Percentiles rank a stretch among this genome's conserved stretches.
These are phyloP conservation scores for Solanum appendiculatum DNA, from an alignment of 257 asterid genomes.

Conservation along the genomic window DNA sequence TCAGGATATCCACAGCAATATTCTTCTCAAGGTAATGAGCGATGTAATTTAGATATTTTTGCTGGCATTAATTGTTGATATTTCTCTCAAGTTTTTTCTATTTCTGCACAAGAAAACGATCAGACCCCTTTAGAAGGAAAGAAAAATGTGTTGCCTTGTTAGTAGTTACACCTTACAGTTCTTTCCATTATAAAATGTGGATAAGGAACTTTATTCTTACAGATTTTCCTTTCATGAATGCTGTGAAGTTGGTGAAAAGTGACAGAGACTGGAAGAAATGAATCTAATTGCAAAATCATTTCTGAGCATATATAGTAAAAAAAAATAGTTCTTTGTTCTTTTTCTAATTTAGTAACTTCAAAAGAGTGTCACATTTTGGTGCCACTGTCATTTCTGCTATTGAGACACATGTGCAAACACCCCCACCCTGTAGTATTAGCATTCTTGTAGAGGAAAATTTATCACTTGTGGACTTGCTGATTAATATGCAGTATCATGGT, in stretches of 20 bases:
- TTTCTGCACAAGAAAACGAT: not conserved
- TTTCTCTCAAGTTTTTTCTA: not conserved
- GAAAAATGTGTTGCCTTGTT: not conserved
- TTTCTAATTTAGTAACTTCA: not conserved
- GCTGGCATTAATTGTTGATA: not conserved
- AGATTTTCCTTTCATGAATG: not conserved
- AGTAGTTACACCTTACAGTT: not conserved
- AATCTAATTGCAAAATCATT: not conserved
- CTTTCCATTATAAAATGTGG: not conserved
- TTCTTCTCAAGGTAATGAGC: constrained; percentile 53
- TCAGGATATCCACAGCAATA: constrained; percentile 64
- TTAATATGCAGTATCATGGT: not conserved
- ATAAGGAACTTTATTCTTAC: not conserved
- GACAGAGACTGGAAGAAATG: not conserved
- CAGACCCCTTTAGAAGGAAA: not conserved
- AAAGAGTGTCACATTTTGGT: not conserved
- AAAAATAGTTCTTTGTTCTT: not conserved
- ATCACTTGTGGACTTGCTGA: not conserved
- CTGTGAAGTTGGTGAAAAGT: not conserved
- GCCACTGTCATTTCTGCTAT: not conserved
- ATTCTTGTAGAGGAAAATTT: not conserved
- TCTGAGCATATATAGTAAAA: not conserved
- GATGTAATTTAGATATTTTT: not conserved
- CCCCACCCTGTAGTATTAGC: not conserved
- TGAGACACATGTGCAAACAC: not conserved